Conservation (phyloP, 2,329 filamentous ascomycete genomes). For the Botrytis tulipae region DNA sequence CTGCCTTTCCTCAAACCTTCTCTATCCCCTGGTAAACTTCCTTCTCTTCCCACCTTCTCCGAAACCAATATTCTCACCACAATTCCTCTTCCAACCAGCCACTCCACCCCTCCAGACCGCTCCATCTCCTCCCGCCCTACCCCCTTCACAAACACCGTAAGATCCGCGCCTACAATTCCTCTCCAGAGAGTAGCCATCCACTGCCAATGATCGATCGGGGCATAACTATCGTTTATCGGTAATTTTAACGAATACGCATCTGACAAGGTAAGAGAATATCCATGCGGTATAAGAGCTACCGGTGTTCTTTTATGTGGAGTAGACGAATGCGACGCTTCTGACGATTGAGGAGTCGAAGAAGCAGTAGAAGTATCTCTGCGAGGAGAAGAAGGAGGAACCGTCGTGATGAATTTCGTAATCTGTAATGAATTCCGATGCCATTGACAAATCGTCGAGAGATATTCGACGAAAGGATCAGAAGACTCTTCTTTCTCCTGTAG, state of each 20-base stretch:
- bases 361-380: background rate
- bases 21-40: constrained; percentile 76
- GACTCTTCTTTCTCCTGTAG: background rate
- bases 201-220: constrained; percentile 89
- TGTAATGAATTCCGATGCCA: constrained; percentile 77
- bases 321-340: background rate
- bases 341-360: background rate
- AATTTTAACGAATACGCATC: constrained; percentile 72
- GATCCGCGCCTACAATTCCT: constrained; percentile 76
- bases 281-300: constrained; percentile 71
- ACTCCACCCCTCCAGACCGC: constrained; percentile 53
- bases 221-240: constrained; percentile 74
- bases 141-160: constrained; percentile 65
- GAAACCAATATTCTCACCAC: constrained; percentile 49
- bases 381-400: constrained; percentile 23
- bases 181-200: constrained; percentile 96
- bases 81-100: constrained; percentile 52
- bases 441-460: constrained; percentile 63
- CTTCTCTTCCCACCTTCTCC: constrained; percentile 50
- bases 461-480: constrained; percentile 51
- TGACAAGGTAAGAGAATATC: constrained; percentile 76
- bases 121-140: constrained; percentile 40
- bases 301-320: constrained; percentile 49
- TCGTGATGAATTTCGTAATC: constrained; percentile 59
- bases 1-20: constrained; percentile 58